A percentile compares a stretch with the other conserved stretches of the same genome.
These are phyloP conservation scores for Backusella tarrabulga DNA, from an alignment of 192 early-diverging fungal species.

Conservation along the genomic window DNA sequence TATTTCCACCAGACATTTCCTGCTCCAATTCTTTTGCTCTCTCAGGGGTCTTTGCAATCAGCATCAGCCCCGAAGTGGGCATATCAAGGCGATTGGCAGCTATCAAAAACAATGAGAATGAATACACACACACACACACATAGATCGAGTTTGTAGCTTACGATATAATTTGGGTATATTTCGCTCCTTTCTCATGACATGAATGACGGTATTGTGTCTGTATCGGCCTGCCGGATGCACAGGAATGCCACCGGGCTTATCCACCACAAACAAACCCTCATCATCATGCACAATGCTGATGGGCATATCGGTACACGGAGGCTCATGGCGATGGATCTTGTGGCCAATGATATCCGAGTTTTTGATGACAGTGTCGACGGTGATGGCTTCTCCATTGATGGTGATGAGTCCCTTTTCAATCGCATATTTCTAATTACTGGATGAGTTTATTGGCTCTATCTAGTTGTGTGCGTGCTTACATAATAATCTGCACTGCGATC, in stretches of 20 bases:
- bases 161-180: constrained; percentile 56
- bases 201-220: constrained; percentile 79
- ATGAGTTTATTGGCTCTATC: too few relatives aligned
- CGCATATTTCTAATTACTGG: constrained; percentile 45
- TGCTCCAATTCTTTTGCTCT: constrained; percentile 62
- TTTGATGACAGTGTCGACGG: constrained; percentile 59
- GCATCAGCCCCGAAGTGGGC: constrained; percentile 89
- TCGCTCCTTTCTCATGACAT: constrained; percentile 65
- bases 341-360: constrained; percentile 83
- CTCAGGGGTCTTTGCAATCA: constrained; percentile 64
- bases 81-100: constrained; percentile 91
- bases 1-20: constrained; percentile 61
- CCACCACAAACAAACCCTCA: constrained; percentile 73
- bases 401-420: constrained; percentile 81
- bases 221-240: constrained; percentile 85
- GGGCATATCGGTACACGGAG: constrained; percentile 69
- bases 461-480: constrained; percentile 37
- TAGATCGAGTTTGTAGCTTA: constrained; percentile 24
- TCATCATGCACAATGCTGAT: constrained; percentile 66
- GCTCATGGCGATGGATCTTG: constrained; percentile 92
- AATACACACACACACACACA: too few relatives aligned
- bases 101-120: constrained; percentile 13
- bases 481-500: constrained; percentile 82
- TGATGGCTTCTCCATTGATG: constrained; percentile 66
- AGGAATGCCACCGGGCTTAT: constrained; percentile 91